Evolutionary conservation across 2,329 filamentous ascomycete species (phyloP).

Genomic region (Colletotrichum paranaense): DNA sequence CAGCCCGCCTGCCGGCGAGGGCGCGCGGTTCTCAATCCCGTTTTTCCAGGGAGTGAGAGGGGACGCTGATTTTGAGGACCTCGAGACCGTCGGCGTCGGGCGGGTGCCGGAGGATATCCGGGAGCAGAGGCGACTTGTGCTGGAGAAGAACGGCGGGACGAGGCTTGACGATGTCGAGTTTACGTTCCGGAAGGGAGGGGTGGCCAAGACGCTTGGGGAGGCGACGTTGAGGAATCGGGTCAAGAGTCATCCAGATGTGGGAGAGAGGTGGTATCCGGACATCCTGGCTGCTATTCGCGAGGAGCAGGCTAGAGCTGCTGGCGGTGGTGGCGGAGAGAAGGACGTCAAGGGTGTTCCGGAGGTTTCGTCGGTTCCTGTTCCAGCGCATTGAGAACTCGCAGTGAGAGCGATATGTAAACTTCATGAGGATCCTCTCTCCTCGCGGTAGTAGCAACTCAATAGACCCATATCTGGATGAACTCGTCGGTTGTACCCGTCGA

Average conservation of each 20-base stretch:
- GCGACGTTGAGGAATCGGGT: slow-evolving; percentile 86
- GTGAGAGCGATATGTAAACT: not conserved
- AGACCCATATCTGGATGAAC: not conserved
- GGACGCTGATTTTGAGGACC: slow-evolving; percentile 82
- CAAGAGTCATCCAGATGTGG: slow-evolving; percentile 89
- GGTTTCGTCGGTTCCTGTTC: not conserved
- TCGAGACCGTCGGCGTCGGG: slow-evolving; percentile 71
- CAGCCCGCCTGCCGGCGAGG: slow-evolving; percentile 75
- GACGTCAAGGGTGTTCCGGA: not conserved
- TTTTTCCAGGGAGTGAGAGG: slow-evolving; percentile 91
- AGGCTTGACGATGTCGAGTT: slow-evolving; percentile 84
- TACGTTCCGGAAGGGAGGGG: slow-evolving; percentile 79
- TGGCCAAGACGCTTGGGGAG: slow-evolving; percentile 78
- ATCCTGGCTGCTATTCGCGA: slow-evolving; percentile 67
- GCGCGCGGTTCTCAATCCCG: slow-evolving; percentile 81
- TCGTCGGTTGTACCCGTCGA: not conserved
- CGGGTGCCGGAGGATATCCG: slow-evolving; percentile 71
- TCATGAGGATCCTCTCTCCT: not conserved
- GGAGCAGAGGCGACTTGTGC: slow-evolving; percentile 68
- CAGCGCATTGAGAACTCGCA: not conserved
- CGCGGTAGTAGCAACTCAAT: not conserved
- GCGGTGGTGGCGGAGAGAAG: slow-evolving; percentile 43
- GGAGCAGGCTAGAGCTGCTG: slow-evolving; percentile 59
- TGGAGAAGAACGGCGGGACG: slow-evolving; percentile 66
- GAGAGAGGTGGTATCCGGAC: slow-evolving; percentile 82